These are phyloP conservation scores for Drechslera avenae DNA, from an alignment of 2,329 filamentous ascomycete species.

Conservation along the genomic window DNA sequence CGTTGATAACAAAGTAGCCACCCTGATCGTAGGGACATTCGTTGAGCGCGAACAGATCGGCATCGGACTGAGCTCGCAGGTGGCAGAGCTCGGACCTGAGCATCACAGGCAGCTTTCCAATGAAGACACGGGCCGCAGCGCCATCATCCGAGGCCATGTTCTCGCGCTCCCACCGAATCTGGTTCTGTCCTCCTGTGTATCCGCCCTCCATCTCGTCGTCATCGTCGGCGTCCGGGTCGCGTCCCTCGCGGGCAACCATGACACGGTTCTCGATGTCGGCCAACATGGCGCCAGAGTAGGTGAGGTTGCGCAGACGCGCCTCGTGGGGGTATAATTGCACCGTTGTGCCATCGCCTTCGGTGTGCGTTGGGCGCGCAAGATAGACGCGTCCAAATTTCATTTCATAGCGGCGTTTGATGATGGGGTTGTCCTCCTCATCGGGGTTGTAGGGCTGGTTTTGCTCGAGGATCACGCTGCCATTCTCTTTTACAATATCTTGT, in stretches of 20 bases:
- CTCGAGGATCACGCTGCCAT: slow-evolving; percentile 89
- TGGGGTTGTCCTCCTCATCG: slow-evolving; percentile 70
- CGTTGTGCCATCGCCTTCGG: slow-evolving; percentile 88
- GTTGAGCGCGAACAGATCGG: slow-evolving; percentile 86
- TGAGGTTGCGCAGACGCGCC: slow-evolving; percentile 91
- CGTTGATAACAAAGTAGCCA: slow-evolving; percentile 99
- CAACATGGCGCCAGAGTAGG: slow-evolving; percentile 90
- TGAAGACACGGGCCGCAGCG: slow-evolving; percentile 77
- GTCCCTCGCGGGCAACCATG: slow-evolving; percentile 76
- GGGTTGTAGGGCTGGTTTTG: slow-evolving; percentile 81
- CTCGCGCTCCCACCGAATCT: slow-evolving; percentile 57
- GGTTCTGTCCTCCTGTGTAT: slow-evolving; percentile 38
- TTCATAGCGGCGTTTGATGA: slow-evolving; percentile 89
- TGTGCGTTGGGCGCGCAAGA: slow-evolving; percentile 87
- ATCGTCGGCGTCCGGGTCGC: slow-evolving; percentile 71
- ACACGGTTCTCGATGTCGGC: slow-evolving; percentile 86
- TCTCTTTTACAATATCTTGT: slow-evolving; percentile 91
- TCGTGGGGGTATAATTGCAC: slow-evolving; percentile 90
- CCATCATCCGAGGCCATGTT: slow-evolving; percentile 52
- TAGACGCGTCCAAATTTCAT: slow-evolving; percentile 92
- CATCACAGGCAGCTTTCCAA: slow-evolving; percentile 97
- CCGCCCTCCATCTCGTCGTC: slow-evolving; percentile 50
- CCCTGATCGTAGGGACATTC: slow-evolving; percentile 98
- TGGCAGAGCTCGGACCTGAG: slow-evolving; percentile 96
- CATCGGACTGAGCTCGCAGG: slow-evolving; percentile 79